Evolutionary conservation across 139 green algal genomes (phyloP), one percentile per base, ranked within the genome.

Genomic region (Chlorella sp.): DNA sequence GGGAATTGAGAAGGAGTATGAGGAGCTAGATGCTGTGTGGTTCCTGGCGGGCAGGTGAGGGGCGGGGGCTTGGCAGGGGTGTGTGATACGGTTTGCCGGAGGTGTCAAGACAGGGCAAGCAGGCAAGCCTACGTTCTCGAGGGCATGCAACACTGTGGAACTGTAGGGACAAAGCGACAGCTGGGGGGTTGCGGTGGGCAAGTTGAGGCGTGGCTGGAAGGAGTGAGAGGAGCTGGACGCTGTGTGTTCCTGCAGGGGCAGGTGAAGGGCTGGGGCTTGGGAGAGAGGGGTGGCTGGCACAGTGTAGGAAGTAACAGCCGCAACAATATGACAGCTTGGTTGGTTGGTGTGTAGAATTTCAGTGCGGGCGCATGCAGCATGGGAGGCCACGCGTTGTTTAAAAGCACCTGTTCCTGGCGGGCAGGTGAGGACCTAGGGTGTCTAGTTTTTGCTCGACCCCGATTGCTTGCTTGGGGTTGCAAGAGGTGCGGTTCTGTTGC

Each of bases 11-110:
- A 92, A 96, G 87, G 97, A 98, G 92, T 99, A 98, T 85, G 90
- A 96, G 77, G 96, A 98, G 93, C 95, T 99, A 81, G 97, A 99
- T 91, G 98, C 95, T 3, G 97, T 99, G 40, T 98, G 97, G 97
- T 98, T 94, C 92, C 94, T 96, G 84, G 89, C 90, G 0, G 85
- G 82, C 28, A 88, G 71, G 83, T 69, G 91, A 1, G 79, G 26
- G 32, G 5, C 12, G 19, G 24, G n/a, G 42, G 42, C 64, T 32
- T 2, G 11, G 16, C 11, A 71, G 64, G 48, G 48, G 48, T 57
- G 48, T 5, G 18, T 16, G 36, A 19, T 0, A 28, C 32, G 18
- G 57, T 40, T 24, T 34, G 16, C 79, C 28, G 36, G 40, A 26
- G 34, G 26, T 61, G 48, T 28, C 79, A 66, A 14, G 7, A 30